A percentile compares a stretch with the other conserved stretches of the same genome.
Evolutionary conservation across 1,139 yeast genomes (phyloP).

Genomic region (Yueomyces sp.): DNA sequence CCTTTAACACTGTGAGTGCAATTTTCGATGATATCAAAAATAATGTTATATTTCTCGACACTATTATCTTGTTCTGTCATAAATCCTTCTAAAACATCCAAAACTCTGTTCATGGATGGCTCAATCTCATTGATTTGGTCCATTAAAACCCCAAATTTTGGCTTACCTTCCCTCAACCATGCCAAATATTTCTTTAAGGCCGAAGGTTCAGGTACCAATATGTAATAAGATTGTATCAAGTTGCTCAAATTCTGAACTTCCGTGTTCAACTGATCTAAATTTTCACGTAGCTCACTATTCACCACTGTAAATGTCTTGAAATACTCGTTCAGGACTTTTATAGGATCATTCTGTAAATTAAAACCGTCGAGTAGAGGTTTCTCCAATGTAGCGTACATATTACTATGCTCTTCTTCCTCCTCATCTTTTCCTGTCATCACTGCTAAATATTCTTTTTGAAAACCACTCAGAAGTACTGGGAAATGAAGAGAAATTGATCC

Average conservation of each 20-base stretch:
- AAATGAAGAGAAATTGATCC: no score
- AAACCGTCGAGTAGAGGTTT: no score
- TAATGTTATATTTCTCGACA: slow-evolving; percentile 8
- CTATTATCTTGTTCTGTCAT: slow-evolving; percentile 6
- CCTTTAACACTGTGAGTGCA: slow-evolving; percentile 31
- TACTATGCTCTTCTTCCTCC: no score
- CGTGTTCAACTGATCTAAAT: not conserved
- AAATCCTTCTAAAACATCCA: slow-evolving; percentile 27
- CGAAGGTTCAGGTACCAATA: not conserved
- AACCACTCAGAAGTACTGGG: no score
- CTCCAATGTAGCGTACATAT: no score
- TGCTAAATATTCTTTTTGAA: no score
- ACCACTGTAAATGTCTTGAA: not conserved
- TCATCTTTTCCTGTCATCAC: no score
- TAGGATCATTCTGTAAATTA: no score
- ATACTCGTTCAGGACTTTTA: not conserved
- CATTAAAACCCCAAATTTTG: slow-evolving; percentile 29
- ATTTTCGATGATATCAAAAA: slow-evolving; percentile 22
- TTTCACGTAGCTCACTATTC: not conserved
- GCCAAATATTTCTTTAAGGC: not conserved
- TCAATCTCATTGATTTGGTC: slow-evolving; percentile 35
- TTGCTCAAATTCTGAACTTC: not conserved
- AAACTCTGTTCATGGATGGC: slow-evolving; percentile 32
- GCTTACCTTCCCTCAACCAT: slow-evolving; percentile 2
- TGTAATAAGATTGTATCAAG: not conserved